Base-by-base conservation (phyloP, 75 land plant species). In the Adiantum capillusveneris region DNA sequence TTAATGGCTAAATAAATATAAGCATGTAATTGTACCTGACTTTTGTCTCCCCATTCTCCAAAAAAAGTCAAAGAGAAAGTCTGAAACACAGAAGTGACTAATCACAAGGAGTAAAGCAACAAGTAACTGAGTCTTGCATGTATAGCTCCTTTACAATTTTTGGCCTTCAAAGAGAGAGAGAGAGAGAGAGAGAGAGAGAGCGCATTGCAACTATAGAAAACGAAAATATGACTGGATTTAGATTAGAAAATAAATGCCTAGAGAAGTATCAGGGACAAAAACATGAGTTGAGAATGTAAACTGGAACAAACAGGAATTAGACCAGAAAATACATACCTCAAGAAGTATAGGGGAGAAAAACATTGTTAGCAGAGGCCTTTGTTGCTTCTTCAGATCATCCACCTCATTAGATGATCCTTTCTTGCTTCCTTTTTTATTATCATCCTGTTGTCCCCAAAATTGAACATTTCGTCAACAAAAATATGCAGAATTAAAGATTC, bases 11-110 rank as follows among this genome's bases (percentile, higher is more conserved):
- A 20, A 5, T 49, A 13, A 3, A 49, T 49, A 22, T 16, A 7
- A 28, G 11, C 31, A 57, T 30, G n/a, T 1, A n/a, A 26, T 57
- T 22, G 42, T 80, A 92, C 97, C 90, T 92, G 97, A 65, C 97
- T 92, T 64, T 86, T 86, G 63, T 92, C 97, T 63, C 97, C 97
- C 90, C 90, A 92, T 65, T 92, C 97, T 27, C 97, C 97, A 62
- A 92, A 80, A 54, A 92, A 92, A 0, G 88, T 92, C 31, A 92
- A 68, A 11, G 97, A 85, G 57, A 92, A 92, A 39, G 97, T 87
- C 97, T 92, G 72, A 56, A 70, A 31, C 26, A 50, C 3, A 55
- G 14, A 53, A 69, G 48, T 1, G 0, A 27, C 11, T 22, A 31
- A 19, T 29, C 30, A 28, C 28, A 44, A 12, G 18, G 2, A 22